Conservation (phyloP, 2,329 filamentous ascomycete genomes). For the Paraphaeosphaeria minitans region DNA sequence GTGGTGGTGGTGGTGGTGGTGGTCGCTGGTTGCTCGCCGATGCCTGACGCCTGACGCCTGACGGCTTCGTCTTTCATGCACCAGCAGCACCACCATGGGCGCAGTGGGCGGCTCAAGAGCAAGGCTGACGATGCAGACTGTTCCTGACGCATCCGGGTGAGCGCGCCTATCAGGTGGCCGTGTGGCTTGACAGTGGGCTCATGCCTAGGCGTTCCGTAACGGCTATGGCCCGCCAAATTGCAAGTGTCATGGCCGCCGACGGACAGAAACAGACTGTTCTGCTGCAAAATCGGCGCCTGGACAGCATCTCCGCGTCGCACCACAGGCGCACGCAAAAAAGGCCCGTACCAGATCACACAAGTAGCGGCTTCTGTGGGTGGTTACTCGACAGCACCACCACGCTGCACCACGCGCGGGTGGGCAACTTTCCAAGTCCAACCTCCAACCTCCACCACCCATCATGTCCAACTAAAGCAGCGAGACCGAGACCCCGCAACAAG, state of each 20-base stretch:
- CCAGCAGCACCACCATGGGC: constrained; percentile 27
- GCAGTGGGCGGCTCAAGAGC: constrained; percentile 45
- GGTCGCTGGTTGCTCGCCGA: constrained; percentile 26
- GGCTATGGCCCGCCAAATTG: constrained; percentile 23
- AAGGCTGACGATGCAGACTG: constrained; percentile 48
- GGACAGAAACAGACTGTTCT: background rate
- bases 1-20: background rate
- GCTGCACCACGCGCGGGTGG: constrained; percentile 33
- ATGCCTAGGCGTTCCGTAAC: constrained; percentile 43
- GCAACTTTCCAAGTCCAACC: constrained; percentile 22
- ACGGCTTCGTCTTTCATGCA: constrained; percentile 38
- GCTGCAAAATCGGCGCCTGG: background rate
- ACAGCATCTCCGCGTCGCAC: background rate
- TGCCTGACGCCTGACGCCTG: constrained; percentile 30
- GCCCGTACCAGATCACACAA: background rate
- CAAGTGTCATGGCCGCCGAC: constrained; percentile 19
- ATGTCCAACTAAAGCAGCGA: constrained; percentile 23
- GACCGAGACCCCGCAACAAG: constrained; percentile 51
- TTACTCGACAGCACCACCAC: constrained; percentile 37
- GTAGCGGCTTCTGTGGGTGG: background rate
- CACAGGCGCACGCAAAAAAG: background rate
- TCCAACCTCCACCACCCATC: constrained; percentile 24
- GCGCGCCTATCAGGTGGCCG: constrained; percentile 16
- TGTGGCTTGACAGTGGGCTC: constrained; percentile 29
- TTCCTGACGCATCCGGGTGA: constrained; percentile 51